Evolutionary conservation across 2,329 filamentous ascomycete genomes (phyloP).

Genomic region (Mycosphaerella arachidis): DNA sequence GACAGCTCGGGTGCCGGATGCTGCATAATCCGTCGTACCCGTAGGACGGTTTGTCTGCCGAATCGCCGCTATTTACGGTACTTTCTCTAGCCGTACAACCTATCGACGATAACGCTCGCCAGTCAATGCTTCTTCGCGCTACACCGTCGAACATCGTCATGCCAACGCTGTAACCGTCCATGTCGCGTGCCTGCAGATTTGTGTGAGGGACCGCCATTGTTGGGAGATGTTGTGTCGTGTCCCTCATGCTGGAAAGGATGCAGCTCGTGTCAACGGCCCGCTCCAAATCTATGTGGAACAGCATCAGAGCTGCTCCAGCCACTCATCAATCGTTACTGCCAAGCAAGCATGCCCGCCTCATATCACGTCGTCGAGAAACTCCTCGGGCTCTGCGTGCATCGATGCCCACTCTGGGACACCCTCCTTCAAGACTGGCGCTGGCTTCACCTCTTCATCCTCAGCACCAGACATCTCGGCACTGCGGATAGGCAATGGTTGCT

Average conservation of each 20-base stretch:
- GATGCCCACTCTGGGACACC: conserved; percentile 11
- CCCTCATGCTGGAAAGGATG: background rate
- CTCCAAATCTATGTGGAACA: too few relatives aligned
- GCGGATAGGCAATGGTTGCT: conserved; percentile 2
- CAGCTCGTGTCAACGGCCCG: too few relatives aligned
- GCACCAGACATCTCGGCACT: conserved; percentile 9
- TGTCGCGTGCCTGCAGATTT: background rate
- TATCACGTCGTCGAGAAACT: conserved; percentile 11
- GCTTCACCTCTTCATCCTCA: conserved; percentile 3
- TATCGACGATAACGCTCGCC: background rate
- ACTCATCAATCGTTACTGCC: background rate
- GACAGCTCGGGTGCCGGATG: background rate
- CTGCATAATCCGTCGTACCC: background rate
- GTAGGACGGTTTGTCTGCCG: background rate
- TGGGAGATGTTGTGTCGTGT: background rate
- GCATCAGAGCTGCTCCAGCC: background rate
- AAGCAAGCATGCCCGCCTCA: background rate
- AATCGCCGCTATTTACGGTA: background rate
- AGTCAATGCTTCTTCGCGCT: background rate
- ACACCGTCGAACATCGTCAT: background rate
- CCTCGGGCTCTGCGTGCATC: conserved; percentile 13
- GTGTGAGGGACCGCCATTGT: background rate
- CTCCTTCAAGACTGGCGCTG: background rate
- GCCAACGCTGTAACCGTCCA: background rate
- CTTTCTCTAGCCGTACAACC: background rate